Evolutionary conservation across 1,284 basidiomycete genomes (phyloP).

Genomic region (Abortiporus biennis): DNA sequence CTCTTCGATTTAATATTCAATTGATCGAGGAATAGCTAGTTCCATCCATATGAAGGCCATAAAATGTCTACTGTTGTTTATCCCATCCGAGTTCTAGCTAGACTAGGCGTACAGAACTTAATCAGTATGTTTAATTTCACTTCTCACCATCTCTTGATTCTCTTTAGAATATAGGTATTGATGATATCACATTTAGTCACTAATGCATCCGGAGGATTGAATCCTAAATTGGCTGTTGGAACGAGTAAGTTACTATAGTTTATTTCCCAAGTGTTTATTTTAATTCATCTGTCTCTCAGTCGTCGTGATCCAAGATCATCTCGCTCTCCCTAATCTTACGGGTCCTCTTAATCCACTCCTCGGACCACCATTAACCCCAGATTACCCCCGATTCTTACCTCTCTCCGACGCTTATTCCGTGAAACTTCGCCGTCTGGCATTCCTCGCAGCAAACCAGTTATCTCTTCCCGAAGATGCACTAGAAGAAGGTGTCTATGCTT

Average conservation of each 20-base stretch:
- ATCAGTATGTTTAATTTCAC: slow-evolving; percentile 53
- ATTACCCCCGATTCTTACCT: slow-evolving; percentile 68
- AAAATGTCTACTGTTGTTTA: slow-evolving; percentile 61
- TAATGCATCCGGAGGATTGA: slow-evolving; percentile 79
- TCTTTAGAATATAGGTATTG: not conserved
- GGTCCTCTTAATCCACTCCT: slow-evolving; percentile 71
- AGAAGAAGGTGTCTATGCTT: slow-evolving; percentile 77
- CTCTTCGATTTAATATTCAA: not conserved
- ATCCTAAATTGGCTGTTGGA: slow-evolving; percentile 67
- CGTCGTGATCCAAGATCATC: slow-evolving; percentile 76
- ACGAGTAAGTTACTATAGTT: slow-evolving; percentile 55
- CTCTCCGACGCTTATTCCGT: slow-evolving; percentile 76
- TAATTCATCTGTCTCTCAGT: slow-evolving; percentile 36
- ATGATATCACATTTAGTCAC: slow-evolving; percentile 49
- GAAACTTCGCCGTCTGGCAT: slow-evolving; percentile 58
- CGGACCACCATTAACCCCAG: slow-evolving; percentile 52
- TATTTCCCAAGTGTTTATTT: not conserved
- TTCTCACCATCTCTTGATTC: not conserved
- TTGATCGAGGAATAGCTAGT: slow-evolving; percentile 34
- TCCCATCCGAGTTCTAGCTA: slow-evolving; percentile 72
- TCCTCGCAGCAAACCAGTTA: slow-evolving; percentile 62
- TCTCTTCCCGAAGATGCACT: slow-evolving; percentile 38
- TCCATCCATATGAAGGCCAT: slow-evolving; percentile 83
- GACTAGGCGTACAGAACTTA: slow-evolving; percentile 65
- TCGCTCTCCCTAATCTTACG: slow-evolving; percentile 73